Evolutionary conservation across 1,284 basidiomycete species (phyloP).

Genomic region (Tausonia pullulans): DNA sequence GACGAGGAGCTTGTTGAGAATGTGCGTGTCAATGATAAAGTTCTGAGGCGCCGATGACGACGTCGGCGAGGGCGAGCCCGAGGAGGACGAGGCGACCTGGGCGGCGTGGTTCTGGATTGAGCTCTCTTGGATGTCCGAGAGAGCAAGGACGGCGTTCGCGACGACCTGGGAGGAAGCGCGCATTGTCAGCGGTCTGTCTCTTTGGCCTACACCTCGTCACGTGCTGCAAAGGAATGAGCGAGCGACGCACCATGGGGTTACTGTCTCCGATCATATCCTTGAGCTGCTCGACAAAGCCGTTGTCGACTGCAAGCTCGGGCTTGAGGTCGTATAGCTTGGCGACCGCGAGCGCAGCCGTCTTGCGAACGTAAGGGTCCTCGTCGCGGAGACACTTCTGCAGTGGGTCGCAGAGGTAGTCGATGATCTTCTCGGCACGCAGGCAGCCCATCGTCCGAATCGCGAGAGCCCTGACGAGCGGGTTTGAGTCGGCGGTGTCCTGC

Average conservation of each 20-base stretch:
- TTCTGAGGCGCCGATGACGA: constrained; percentile 26
- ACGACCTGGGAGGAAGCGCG: constrained; percentile 55
- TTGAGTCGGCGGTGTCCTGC: constrained; percentile 89
- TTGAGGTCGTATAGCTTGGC: constrained; percentile 96
- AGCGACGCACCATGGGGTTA: constrained; percentile 76
- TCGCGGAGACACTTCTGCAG: constrained; percentile 81
- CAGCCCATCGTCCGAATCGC: constrained; percentile 98
- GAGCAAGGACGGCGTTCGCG: constrained; percentile 90
- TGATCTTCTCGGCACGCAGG: constrained; percentile 94
- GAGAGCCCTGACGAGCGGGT: constrained; percentile 88
- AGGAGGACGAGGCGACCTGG: constrained; percentile 16
- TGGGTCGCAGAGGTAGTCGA: constrained; percentile 93
- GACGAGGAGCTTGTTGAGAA: constrained; percentile 82
- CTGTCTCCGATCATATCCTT: constrained; percentile 86
- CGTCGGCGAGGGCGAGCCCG: constrained; percentile 1
- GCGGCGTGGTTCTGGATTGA: constrained; percentile 24
- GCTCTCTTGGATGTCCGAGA: constrained; percentile 80
- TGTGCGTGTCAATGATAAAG: constrained; percentile 68
- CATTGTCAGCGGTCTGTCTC: too few relatives aligned
- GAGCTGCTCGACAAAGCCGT: constrained; percentile 82
- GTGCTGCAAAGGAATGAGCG: neutral
- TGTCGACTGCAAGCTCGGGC: constrained; percentile 86
- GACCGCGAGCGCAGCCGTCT: constrained; percentile 88
- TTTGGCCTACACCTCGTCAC: too few relatives aligned
- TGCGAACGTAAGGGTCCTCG: constrained; percentile 95